Base-by-base conservation (phyloP, 208 protist genomes). In the Trypanosoma platydactyli region DNA sequence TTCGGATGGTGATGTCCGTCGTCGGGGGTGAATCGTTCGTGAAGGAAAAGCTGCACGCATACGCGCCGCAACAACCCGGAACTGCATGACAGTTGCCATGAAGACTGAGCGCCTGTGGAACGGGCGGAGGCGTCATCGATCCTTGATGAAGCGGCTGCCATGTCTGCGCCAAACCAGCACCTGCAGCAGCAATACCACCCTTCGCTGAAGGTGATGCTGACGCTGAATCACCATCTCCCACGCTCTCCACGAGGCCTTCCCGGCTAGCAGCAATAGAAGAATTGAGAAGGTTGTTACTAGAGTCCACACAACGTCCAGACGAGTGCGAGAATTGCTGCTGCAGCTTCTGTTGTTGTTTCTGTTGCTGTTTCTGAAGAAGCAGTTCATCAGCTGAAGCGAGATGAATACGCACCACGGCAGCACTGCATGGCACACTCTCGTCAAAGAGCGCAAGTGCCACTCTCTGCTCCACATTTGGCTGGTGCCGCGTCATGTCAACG, bases 371-470 rank as follows among this genome's bases (percentile, higher is more conserved):
- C 33, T 75, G 56, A 20, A 40, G 38, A 15, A 15, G n/a, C 27
- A 41, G 49, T n/a, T 77, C 72, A 50, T 81, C 77, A 20, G 59
- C 46, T 4, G 71, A 64, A 13, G 76, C 79, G 40, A 82, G 70
- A 24, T 9, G 52, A n/a, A 95, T 75, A n/a, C 84, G 84, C 12
- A 80, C 76, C 0, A 84, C 66, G 51, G 57, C 66, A 12, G 80
- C 65, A 66, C 81, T 91, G 72, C 80, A 87, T 2, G 83, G 68
- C n/a, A 89, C 80, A 56, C 77, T 83, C 48, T 92, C 77, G 69
- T 95, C 89, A 54, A 91, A 74, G 4, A 91, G 68, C 5, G 75
- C 83, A 7, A 95, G 49, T 16, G 74, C 79, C 41, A 92, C 74
- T 15, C 62, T 73, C 74, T 91, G 78, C 73, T 95, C 89, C 33